Evolutionary conservation across 179 eudicot species (phyloP), one percentile per base, ranked within the genome.

Genomic region (Beta lomatogona): DNA sequence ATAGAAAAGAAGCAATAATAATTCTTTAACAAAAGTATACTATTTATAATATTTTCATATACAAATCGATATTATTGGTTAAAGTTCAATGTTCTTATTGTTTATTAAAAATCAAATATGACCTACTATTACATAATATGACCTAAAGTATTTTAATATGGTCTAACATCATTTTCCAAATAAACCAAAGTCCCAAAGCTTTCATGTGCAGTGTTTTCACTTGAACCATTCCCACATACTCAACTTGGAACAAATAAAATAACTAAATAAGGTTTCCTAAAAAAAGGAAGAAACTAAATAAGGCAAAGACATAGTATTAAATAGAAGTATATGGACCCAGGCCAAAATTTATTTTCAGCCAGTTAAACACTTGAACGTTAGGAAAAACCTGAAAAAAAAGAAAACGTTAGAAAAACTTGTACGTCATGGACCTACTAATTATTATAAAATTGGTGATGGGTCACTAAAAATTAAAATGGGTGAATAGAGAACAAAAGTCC

Each of bases 401-500:
- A 48, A 72, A 64, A 71, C 55, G 74, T 71, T 71, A 45, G 74
- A 71, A 71, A 71, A 18, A 71, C 28, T 10, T 46, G 79, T 52
- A 78, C 82, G 82, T 83, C 73, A 48, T 16, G 69, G 50, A 72
- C 53, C 57, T 77, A 36, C 41, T 36, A 36, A 36, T 36, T 36
- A 36, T 4, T 36, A 77, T 36, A 48, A 25, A 63, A 60, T 50
- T 10, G 77, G 77, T 71, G 57, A 79, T 28, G 58, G 41, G 41
- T 36, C 41, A 36, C 41, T n/a, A n/a, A n/a, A n/a, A n/a, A n/a
- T n/a, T n/a, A n/a, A 36, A 36, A 36, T 36, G 41, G 31, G 58
- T 57, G 77, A 64, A 18, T 14, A 6, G 44, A 31, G 31, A 63
- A 18, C 6, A 65, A 18, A 60, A 61, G 81, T 84, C 81, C 83